phyloP scores from a whole-genome alignment of 2,329 filamentous ascomycete species.

The Cytospora piceae region DNA sequence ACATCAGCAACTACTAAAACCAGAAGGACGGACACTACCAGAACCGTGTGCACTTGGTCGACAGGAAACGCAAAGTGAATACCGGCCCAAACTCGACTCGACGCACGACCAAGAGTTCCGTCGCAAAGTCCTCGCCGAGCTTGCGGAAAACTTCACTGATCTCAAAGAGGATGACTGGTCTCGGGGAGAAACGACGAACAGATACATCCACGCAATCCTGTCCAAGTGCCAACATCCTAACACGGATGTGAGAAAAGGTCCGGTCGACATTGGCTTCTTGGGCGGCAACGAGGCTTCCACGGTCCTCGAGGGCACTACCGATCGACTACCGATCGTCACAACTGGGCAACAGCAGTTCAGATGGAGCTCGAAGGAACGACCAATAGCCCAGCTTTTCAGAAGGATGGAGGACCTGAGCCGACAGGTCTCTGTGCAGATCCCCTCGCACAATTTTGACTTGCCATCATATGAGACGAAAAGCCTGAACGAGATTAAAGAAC shows the following conservation, averaged over 20 bases:
- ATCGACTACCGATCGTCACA: slow-evolving; percentile 34
- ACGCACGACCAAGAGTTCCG: slow-evolving; percentile 24
- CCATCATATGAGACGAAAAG: slow-evolving; percentile 35
- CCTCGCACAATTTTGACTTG: slow-evolving; percentile 34
- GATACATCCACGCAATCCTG: slow-evolving; percentile 29
- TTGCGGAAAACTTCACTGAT: slow-evolving; percentile 26
- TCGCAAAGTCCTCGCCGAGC: slow-evolving; percentile 25
- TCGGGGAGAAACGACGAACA: slow-evolving; percentile 28
- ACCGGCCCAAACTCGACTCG: slow-evolving; percentile 15
- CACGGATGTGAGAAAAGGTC: slow-evolving; percentile 25
- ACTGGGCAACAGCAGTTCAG: slow-evolving; percentile 35
- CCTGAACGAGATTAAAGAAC: slow-evolving; percentile 33
- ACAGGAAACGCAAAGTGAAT: background rate
- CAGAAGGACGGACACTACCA: background rate
- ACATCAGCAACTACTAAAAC: background rate
- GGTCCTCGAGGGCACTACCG: slow-evolving; percentile 21
- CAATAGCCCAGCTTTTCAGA: slow-evolving; percentile 36
- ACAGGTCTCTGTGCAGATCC: slow-evolving; percentile 36
- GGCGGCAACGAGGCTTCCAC: slow-evolving; percentile 25
- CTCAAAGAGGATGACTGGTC: slow-evolving; percentile 28
- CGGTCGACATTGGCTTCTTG: slow-evolving; percentile 27
- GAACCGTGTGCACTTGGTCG: background rate
- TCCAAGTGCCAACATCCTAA: slow-evolving; percentile 28
- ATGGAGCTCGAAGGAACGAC: slow-evolving; percentile 34
- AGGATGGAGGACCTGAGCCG: slow-evolving; percentile 38